Evolutionary conservation across 768 basidiomycete genomes (phyloP).

Genomic region (Filobasidium floriforme): DNA sequence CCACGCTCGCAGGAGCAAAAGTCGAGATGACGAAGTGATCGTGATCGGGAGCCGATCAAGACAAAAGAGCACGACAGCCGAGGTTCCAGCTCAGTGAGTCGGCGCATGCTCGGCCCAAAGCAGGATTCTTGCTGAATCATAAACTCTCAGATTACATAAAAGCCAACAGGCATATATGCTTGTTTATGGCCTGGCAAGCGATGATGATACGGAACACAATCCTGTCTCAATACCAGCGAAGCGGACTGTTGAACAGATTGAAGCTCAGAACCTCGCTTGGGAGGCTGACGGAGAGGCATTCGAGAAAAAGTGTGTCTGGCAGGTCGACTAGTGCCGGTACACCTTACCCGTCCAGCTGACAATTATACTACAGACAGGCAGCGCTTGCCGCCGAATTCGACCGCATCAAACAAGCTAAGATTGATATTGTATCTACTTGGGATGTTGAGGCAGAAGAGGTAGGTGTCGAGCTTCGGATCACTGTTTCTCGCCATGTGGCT

Average conservation of each 20-base stretch:
- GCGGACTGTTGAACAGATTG: constrained; percentile 5
- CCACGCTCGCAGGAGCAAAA: not conserved
- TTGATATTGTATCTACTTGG: constrained; percentile 12
- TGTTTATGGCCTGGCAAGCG: constrained; percentile 58
- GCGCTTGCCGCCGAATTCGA: constrained; percentile 5
- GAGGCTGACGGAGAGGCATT: not conserved
- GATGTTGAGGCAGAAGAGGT: constrained; percentile 2
- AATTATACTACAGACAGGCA: not conserved
- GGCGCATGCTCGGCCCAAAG: not conserved
- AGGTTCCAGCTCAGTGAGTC: not conserved
- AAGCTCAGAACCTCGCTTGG: constrained; percentile 3
- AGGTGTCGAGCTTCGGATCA: not conserved
- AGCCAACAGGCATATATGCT: constrained; percentile 88
- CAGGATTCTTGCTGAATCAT: no score
- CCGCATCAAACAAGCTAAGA: constrained; percentile 6
- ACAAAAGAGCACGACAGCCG: constrained; percentile 4
- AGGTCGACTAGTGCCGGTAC: not conserved
- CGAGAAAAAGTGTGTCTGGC: constrained; percentile 8
- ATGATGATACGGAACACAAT: not conserved
- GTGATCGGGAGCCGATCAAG: not conserved
- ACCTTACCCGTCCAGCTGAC: no score
- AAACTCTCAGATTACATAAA: constrained; percentile 33
- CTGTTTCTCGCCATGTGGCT: not conserved
- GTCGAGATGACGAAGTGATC: not conserved
- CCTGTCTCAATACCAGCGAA: not conserved